Evolutionary conservation across 2,329 filamentous ascomycete genomes (phyloP), one percentile per base, ranked within the genome.

Genomic region (Zasmidium cellare): DNA sequence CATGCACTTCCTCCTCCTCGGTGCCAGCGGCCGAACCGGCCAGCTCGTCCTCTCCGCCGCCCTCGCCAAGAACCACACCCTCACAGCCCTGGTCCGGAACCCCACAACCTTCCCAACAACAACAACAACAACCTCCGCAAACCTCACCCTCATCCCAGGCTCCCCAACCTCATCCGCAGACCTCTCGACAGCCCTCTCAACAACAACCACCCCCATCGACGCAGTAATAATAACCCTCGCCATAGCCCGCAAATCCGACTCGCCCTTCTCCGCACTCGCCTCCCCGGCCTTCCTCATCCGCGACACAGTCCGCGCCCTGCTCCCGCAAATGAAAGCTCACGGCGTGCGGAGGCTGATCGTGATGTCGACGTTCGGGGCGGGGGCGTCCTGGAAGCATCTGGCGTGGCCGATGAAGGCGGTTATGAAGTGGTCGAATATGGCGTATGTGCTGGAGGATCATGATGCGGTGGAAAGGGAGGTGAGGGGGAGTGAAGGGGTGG

Each of bases 301-400:
- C 1, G 74, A 79, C 55, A 72, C 75, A 16, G 72, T 76, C 16
- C 67, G 66, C 20, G 75, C 77, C 46, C 62, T 76, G 2, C 61
- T 77, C 12, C 59, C 69, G 0, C 70, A 67, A 3, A 79, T 79
- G 74, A 69, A 74, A 51, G 67, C 71, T 18, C 70, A 71, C 49
- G 67, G 67, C 0, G 70, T 74, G 51, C 60, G 48, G 7, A 82
- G 80, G 52, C 63, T 83, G 1, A 74, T 84, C 23, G 72, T 81
- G 49, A 76, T 84, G 69, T 81, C 78, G 12, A 77, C 79, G 1
- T 77, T 80, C 59, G 83, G 82, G 11, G 76, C 78, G 1, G 80
- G 77, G 0, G 68, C 73, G 25, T 83, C 81, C 3, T 79, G 73
- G 67, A 23, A 57, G 0, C 75, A 77, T 51, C 65, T 82, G 57